Evolutionary conservation across 176 grass and related monocot genomes (phyloP).

Genomic region (Puccinellia tenuiflora): DNA sequence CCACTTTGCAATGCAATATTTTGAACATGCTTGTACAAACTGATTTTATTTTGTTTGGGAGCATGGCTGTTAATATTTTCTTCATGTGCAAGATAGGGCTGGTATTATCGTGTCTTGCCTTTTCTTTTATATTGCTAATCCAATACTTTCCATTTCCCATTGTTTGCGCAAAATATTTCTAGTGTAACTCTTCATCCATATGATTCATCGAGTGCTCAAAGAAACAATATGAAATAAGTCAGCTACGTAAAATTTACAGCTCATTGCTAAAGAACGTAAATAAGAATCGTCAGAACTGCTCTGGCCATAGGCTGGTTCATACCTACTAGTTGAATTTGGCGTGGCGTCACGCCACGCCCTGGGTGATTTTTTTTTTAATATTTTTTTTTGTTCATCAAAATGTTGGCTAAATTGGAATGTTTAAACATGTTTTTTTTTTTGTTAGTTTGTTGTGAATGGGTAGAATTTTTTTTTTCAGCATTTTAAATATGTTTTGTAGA

Average conservation of each 20-base stretch:
- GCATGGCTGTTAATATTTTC: neutral
- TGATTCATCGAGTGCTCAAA: neutral
- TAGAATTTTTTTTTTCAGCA: no score
- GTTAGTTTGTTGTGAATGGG: no score
- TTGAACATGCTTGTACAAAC: neutral
- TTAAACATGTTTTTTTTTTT: no score
- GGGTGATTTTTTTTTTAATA: no score
- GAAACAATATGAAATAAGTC: neutral
- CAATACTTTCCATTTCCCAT: neutral
- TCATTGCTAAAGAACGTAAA: neutral
- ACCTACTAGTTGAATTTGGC: no score
- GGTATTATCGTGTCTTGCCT: neutral
- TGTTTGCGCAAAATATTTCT: neutral
- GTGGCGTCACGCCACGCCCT: no score
- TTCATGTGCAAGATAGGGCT: neutral
- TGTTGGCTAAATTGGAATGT: no score
- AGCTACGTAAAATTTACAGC: neutral
- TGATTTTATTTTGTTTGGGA: slow-evolving; percentile 9
- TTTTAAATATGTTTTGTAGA: no score
- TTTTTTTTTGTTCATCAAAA: no score
- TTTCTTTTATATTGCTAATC: slow-evolving; percentile 2
- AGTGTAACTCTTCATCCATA: slow-evolving; percentile 1
- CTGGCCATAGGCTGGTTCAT: neutral
- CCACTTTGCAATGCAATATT: neutral
- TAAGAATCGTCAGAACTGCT: neutral